Evolutionary conservation across 2,329 filamentous ascomycete species (phyloP).

Genomic region (Pezicula carpinea): DNA sequence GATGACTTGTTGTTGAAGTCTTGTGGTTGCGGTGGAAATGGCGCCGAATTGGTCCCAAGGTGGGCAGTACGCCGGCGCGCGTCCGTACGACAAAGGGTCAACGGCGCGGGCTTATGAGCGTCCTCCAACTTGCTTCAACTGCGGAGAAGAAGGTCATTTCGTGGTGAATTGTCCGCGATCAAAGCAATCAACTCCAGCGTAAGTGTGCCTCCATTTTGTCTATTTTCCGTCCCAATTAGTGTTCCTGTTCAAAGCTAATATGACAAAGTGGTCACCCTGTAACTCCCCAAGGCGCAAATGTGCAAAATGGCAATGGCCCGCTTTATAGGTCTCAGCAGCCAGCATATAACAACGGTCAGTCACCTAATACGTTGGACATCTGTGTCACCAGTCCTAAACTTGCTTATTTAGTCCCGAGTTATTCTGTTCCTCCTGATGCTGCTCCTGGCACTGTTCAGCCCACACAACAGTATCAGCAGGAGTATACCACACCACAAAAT

Average conservation of each 20-base stretch:
- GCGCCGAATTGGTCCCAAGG: slow-evolving; percentile 20
- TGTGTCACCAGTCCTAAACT: slow-evolving; percentile 9
- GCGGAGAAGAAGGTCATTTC: slow-evolving; percentile 46
- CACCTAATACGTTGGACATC: background rate
- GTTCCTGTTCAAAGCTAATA: slow-evolving; percentile 13
- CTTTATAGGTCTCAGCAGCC: background rate
- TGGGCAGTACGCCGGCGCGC: slow-evolving; percentile 8
- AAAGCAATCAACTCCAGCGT: slow-evolving; percentile 44
- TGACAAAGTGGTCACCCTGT: slow-evolving; percentile 13
- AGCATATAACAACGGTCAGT: background rate
- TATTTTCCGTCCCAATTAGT: slow-evolving; percentile 3
- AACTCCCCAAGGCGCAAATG: background rate
- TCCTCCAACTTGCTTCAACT: slow-evolving; percentile 48
- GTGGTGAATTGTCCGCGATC: slow-evolving; percentile 48
- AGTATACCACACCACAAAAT: slow-evolving; percentile 9
- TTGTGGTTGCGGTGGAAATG: slow-evolving; percentile 12
- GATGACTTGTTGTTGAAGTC: slow-evolving; percentile 13
- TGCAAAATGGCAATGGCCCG: background rate
- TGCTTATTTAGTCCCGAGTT: slow-evolving; percentile 9
- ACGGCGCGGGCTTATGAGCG: slow-evolving; percentile 12
- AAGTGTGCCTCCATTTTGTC: slow-evolving; percentile 29
- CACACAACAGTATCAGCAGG: slow-evolving; percentile 20
- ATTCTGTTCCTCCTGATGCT: slow-evolving; percentile 15
- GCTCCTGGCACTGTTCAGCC: slow-evolving; percentile 16
- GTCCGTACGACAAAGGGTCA: background rate